A percentile compares a stretch with the other conserved stretches of the same genome.
These are phyloP conservation scores for Tylopilus subfusipes DNA, from an alignment of 768 basidiomycete genomes.

Conservation along the genomic window DNA sequence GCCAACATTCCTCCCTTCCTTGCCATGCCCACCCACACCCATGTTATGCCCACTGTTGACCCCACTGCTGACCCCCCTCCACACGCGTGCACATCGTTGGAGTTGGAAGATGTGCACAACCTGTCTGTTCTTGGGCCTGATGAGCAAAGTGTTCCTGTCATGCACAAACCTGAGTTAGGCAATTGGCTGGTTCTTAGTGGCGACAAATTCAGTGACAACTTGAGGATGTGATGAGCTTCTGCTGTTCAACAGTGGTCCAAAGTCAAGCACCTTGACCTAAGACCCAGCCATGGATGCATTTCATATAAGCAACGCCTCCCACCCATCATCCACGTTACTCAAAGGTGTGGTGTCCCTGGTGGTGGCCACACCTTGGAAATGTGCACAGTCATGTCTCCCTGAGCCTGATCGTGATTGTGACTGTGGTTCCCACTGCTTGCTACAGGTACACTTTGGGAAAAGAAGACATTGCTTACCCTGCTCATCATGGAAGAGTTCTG, in stretches of 20 bases:
- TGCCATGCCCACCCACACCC: not conserved
- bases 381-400: slow-evolving; percentile 1
- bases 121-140: slow-evolving; percentile 55
- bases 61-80: slow-evolving; percentile 10
- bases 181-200: slow-evolving; percentile 45
- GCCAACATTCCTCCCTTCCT: slow-evolving; percentile 1
- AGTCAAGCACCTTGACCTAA: slow-evolving; percentile 57
- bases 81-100: slow-evolving; percentile 23
- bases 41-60: not conserved
- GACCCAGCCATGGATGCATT: slow-evolving; percentile 32
- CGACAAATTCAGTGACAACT: slow-evolving; percentile 47
- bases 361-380: slow-evolving; percentile 13
- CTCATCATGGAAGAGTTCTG: slow-evolving; percentile 25
- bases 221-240: slow-evolving; percentile 24
- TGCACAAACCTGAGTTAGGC: slow-evolving; percentile 46
- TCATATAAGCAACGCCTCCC: slow-evolving; percentile 3
- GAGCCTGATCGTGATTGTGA: slow-evolving; percentile 7
- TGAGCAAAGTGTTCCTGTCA: slow-evolving; percentile 51
- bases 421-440: slow-evolving; percentile 24
- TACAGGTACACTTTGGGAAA: slow-evolving; percentile 46
- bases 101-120: slow-evolving; percentile 48
- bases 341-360: slow-evolving; percentile 9
- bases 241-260: slow-evolving; percentile 35
- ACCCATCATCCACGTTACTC: slow-evolving; percentile 11
- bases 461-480: slow-evolving; percentile 40